Evolutionary conservation across 768 basidiomycete species (phyloP).

Genomic region (Russula griseocarnosa): DNA sequence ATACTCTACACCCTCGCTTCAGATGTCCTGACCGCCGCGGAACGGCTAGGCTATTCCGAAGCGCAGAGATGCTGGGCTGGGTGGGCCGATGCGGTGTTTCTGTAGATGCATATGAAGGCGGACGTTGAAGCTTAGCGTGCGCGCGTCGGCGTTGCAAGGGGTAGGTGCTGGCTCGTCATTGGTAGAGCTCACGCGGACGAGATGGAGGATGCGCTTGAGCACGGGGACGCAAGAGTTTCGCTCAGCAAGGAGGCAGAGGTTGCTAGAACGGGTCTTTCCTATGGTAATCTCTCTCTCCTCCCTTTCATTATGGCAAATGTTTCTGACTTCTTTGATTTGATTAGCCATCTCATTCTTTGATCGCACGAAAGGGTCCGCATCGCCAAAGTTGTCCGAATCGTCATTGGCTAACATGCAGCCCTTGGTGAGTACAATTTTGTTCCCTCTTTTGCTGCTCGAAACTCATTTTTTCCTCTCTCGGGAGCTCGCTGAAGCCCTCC

Average conservation of each 20-base stretch:
- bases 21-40: slow-evolving; percentile 56
- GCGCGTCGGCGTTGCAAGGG: slow-evolving; percentile 45
- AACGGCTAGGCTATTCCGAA: slow-evolving; percentile 45
- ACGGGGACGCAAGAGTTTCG: slow-evolving; percentile 39
- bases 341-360: slow-evolving; percentile 37
- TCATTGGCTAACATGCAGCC: slow-evolving; percentile 27
- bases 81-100: slow-evolving; percentile 59
- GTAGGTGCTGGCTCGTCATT: slow-evolving; percentile 52
- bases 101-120: slow-evolving; percentile 61
- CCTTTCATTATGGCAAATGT: neutral
- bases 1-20: slow-evolving; percentile 61
- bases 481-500: slow-evolving; percentile 51
- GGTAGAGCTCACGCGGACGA: slow-evolving; percentile 56
- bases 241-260: slow-evolving; percentile 50
- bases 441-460: no score
- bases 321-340: slow-evolving; percentile 28
- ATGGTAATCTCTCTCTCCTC: slow-evolving; percentile 39
- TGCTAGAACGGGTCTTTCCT: slow-evolving; percentile 48
- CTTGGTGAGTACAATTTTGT: slow-evolving; percentile 21
- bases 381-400: slow-evolving; percentile 15
- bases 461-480: neutral
- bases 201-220: slow-evolving; percentile 51
- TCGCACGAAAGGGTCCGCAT: slow-evolving; percentile 33
- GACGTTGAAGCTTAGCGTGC: slow-evolving; percentile 50
- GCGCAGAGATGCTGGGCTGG: slow-evolving; percentile 54